Conservation (phyloP, 495 filamentous ascomycete species). For the Saxophila tyrrhenica region DNA sequence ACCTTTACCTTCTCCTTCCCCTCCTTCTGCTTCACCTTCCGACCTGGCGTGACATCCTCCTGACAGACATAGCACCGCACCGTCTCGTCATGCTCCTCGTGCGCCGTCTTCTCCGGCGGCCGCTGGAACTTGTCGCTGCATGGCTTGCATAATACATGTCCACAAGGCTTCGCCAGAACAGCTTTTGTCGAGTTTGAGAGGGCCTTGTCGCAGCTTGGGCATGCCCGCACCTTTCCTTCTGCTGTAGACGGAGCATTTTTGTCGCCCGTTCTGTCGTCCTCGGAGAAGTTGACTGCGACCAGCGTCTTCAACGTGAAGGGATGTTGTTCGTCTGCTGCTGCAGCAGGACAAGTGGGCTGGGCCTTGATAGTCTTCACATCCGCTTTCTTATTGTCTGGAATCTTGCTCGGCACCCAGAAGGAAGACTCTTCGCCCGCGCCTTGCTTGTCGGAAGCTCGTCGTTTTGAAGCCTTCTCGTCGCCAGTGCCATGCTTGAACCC, state of each 20-base stretch:
- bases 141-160: conserved; percentile 82
- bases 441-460: conserved; percentile 39
- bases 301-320: conserved; percentile 72
- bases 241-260: conserved; percentile 4
- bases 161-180: conserved; percentile 81
- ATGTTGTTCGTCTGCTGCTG: conserved; percentile 57
- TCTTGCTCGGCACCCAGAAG: conserved; percentile 88
- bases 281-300: conserved; percentile 67
- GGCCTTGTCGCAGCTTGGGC: conserved; percentile 79
- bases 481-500: conserved; percentile 56
- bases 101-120: conserved; percentile 49
- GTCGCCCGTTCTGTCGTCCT: conserved; percentile 48
- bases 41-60: conserved; percentile 50
- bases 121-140: conserved; percentile 85
- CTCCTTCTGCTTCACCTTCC: conserved; percentile 31
- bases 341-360: conserved; percentile 70
- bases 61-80: conserved; percentile 80
- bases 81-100: conserved; percentile 33
- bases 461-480: conserved; percentile 49
- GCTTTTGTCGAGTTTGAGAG: conserved; percentile 76
- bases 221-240: conserved; percentile 43
- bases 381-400: conserved; percentile 47
- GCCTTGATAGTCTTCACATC: conserved; percentile 39
- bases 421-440: conserved; percentile 61
- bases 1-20: conserved; percentile 38